A percentile compares a stretch with the other conserved stretches of the same genome.
Evolutionary conservation across 352 stramenopile genomes (phyloP).

Genomic region (Phytophthora cactorum): DNA sequence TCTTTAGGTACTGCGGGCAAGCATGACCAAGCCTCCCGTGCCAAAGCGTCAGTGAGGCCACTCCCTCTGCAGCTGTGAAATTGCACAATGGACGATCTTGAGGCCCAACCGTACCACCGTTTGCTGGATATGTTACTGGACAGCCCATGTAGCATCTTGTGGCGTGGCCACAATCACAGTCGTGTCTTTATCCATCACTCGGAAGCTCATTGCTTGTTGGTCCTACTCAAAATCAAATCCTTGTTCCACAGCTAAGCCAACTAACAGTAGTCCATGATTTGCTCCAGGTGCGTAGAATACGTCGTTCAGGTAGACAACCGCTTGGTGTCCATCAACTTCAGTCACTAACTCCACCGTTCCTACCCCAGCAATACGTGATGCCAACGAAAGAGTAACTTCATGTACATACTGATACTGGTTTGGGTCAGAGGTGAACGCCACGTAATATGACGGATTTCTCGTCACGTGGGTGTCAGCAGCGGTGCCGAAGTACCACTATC

Average conservation of each 20-base stretch:
- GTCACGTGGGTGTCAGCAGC: not conserved
- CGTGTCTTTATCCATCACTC: not conserved
- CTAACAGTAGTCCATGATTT: too few relatives aligned
- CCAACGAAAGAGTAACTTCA: not conserved
- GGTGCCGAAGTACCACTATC: not conserved
- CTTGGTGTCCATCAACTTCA: conserved; percentile 6
- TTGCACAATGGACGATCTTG: not conserved
- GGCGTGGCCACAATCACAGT: conserved; percentile 1
- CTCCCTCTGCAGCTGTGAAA: not conserved
- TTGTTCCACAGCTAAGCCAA: too few relatives aligned
- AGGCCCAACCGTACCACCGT: not conserved
- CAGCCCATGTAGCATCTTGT: conserved; percentile 9
- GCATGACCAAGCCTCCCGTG: conserved; percentile 7
- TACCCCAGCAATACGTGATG: conserved; percentile 1
- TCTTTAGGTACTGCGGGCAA: conserved; percentile 10
- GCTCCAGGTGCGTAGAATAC: too few relatives aligned
- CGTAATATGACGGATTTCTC: not conserved
- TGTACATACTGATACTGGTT: not conserved
- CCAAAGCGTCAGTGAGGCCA: not conserved
- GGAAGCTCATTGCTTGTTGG: too few relatives aligned
- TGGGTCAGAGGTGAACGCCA: not conserved
- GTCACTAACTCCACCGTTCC: conserved; percentile 9
- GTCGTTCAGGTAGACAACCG: not conserved
- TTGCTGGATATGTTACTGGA: not conserved
- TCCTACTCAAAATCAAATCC: too few relatives aligned